Base-by-base conservation (phyloP, 164 flowering plant species). In the Malania oleifera region DNA sequence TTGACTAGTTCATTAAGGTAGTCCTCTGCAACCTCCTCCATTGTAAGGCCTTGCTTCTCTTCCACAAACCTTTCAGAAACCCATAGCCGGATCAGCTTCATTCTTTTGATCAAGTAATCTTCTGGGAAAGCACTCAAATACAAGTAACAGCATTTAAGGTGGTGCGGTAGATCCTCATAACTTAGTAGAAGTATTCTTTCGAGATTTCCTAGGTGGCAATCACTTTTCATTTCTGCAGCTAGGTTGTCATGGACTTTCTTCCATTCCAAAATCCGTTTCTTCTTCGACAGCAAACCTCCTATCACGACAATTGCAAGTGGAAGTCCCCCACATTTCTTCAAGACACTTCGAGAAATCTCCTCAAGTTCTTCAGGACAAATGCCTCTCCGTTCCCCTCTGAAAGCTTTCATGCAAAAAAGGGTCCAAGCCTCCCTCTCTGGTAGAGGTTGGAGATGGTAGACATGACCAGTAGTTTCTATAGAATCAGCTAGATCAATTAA, bases 111-210 rank as follows among this genome's bases (percentile, higher is more conserved):
- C 17, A 56, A 20, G 34, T 67, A 57, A 37, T 62, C 65, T 39
- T 72, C 73, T 0, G 74, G 77, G 52, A 76, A 76, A 19, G 67
- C 19, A 20, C 68, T 56, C 5, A 76, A 31, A 45, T 76, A 76
- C 40, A 76, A 40, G 54, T 64, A 67, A 54, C 77, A 76, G 10
- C 66, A 47, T 35, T 73, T 76, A 15, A 76, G 63, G 45, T 76
- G 7, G 62, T 60, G 38, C 6, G 80, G 74, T 5, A 73, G 44
- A 55, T 76, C 70, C 52, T 52, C 22, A 43, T 65, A 75, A 34
- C 79, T 64, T 0, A 65, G 48, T 3, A 50, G 41, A 5, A 75
- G 56, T 2, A 65, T 54, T 13, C 19, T 67, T n/a, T 28, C 46
- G 0, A 73, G 15, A 37, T 23, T 55, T 7, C 38, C 52, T 7